Evolutionary conservation across 306 rosid species (phyloP).

Genomic region (Vicia sativa): DNA sequence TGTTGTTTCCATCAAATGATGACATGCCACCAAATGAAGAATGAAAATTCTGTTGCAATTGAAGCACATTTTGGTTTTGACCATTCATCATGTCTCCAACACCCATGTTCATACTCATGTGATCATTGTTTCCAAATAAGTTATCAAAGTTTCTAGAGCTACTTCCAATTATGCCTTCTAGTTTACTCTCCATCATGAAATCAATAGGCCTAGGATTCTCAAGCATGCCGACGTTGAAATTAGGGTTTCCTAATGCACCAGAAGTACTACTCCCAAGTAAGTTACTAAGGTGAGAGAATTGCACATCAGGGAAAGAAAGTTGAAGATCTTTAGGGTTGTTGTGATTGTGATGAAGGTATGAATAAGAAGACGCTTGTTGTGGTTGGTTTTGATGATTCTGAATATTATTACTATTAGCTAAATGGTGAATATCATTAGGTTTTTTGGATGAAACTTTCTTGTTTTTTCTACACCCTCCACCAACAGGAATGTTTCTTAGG

Average conservation of each 20-base stretch:
- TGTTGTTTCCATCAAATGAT: slow-evolving; percentile 60
- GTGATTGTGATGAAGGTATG: slow-evolving; percentile 29
- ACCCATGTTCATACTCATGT: slow-evolving; percentile 50
- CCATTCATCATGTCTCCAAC: slow-evolving; percentile 33
- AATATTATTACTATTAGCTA: not conserved
- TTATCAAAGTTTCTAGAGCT: slow-evolving; percentile 52
- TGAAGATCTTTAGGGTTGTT: slow-evolving; percentile 72
- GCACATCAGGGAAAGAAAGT: slow-evolving; percentile 68
- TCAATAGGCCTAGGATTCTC: slow-evolving; percentile 66
- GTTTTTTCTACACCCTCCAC: slow-evolving; percentile 96
- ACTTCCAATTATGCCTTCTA: slow-evolving; percentile 62
- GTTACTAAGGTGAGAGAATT: slow-evolving; percentile 62
- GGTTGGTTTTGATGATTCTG: slow-evolving; percentile 41
- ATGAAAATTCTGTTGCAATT: slow-evolving; percentile 53
- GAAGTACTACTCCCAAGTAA: slow-evolving; percentile 45
- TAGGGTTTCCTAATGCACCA: slow-evolving; percentile 55
- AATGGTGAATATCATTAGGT: slow-evolving; percentile 55
- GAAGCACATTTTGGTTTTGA: slow-evolving; percentile 35
- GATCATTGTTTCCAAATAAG: slow-evolving; percentile 51
- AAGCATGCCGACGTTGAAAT: slow-evolving; percentile 43
- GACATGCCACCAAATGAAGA: slow-evolving; percentile 72
- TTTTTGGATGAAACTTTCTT: slow-evolving; percentile 75
- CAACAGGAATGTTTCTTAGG: slow-evolving; percentile 92
- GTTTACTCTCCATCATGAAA: slow-evolving; percentile 82
- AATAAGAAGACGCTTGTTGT: slow-evolving; percentile 41